These are phyloP conservation scores for Beverwykella pulmonaria DNA, from an alignment of 495 filamentous ascomycete species.

Conservation along the genomic window DNA sequence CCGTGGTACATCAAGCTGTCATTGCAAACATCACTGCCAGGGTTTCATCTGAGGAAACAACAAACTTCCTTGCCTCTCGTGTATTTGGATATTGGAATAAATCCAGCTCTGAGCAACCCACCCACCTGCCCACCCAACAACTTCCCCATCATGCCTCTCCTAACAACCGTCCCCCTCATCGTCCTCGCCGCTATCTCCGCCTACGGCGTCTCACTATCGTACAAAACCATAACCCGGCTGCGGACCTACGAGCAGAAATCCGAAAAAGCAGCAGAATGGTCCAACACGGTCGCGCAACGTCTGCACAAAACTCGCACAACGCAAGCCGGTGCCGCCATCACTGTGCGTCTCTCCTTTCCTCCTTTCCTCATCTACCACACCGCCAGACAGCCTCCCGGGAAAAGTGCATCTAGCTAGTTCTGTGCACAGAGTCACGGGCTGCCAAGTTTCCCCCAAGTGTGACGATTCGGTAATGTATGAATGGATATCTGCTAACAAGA, in stretches of 20 bases:
- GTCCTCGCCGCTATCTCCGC: conserved; percentile 25
- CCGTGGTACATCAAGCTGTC: too few species aligned
- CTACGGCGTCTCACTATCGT: conserved; percentile 44
- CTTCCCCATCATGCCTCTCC: background rate
- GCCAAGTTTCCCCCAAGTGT: background rate
- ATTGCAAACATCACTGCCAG: too few species aligned
- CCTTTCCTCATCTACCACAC: background rate
- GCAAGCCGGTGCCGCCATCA: conserved; percentile 45
- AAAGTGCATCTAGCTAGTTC: background rate
- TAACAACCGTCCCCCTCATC: background rate
- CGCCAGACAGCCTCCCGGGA: background rate
- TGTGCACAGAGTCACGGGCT: too few species aligned
- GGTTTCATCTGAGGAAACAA: too few species aligned
- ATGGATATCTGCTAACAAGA: too few species aligned
- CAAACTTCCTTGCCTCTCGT: too few species aligned
- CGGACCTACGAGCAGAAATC: conserved; percentile 48
- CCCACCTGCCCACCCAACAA: background rate
- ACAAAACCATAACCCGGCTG: conserved; percentile 50
- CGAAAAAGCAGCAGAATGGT: conserved; percentile 50
- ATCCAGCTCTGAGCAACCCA: too few species aligned
- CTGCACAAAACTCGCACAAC: conserved; percentile 51
- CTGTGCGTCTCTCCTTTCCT: conserved; percentile 34
- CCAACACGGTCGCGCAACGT: conserved; percentile 45
- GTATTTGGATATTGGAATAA: too few species aligned
- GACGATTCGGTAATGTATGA: too few species aligned